Evolutionary conservation across 2,329 filamentous ascomycete species (phyloP).

Genomic region (Monilinia laxa): DNA sequence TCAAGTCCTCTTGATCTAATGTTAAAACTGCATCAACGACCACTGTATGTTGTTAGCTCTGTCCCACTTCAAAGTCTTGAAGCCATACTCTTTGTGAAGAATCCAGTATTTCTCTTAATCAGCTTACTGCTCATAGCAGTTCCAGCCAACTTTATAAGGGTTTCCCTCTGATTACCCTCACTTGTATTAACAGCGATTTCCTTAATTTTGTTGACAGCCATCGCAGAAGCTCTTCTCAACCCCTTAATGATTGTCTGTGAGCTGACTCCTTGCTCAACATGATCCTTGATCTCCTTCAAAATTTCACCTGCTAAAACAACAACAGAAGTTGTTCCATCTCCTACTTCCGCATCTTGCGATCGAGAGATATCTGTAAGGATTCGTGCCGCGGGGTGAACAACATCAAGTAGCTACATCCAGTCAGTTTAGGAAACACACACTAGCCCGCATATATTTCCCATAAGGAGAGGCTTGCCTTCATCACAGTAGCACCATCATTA

Average conservation of each 20-base stretch:
- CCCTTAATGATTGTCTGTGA: slow-evolving; percentile 98
- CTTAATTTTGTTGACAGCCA: slow-evolving; percentile 98
- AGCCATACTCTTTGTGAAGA: slow-evolving; percentile 90
- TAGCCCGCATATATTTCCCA: not conserved
- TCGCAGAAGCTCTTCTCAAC: slow-evolving; percentile 77
- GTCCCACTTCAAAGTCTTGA: not conserved
- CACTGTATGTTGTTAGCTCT: slow-evolving; percentile 58
- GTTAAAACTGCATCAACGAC: slow-evolving; percentile 95
- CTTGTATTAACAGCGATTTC: slow-evolving; percentile 88
- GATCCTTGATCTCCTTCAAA: slow-evolving; percentile 92
- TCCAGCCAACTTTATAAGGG: slow-evolving; percentile 81
- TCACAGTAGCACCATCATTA: slow-evolving; percentile 97
- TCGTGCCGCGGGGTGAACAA: slow-evolving; percentile 94
- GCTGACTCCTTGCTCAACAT: slow-evolving; percentile 95
- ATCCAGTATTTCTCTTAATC: slow-evolving; percentile 93
- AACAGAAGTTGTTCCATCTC: slow-evolving; percentile 95
- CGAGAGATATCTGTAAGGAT: slow-evolving; percentile 97
- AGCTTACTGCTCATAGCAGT: slow-evolving; percentile 99
- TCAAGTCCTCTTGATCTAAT: slow-evolving; percentile 93
- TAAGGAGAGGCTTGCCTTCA: slow-evolving; percentile 68
- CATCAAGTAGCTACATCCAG: slow-evolving; percentile 77
- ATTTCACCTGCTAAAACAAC: slow-evolving; percentile 98
- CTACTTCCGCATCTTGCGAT: slow-evolving; percentile 98
- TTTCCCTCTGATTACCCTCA: slow-evolving; percentile 82
- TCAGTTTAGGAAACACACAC: slow-evolving; percentile 26